Evolutionary conservation across 108 stramenopile species (phyloP), one percentile per base, ranked within the genome.

Genomic region (Seminavis robusta): DNA sequence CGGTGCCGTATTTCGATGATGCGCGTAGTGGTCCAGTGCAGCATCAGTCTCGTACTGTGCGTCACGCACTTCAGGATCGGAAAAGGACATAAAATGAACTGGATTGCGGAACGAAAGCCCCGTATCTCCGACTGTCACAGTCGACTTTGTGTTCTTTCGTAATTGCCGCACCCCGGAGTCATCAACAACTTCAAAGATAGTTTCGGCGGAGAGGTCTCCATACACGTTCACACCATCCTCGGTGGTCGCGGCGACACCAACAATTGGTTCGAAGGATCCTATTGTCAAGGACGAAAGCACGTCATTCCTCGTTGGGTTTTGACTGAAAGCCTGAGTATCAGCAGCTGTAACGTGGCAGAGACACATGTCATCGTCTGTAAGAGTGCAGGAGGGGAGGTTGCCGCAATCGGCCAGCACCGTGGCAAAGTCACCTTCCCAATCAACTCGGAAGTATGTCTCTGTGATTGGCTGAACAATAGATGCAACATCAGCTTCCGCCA

Each of bases 1-100:
- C 31, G 79, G 64, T 26, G 79, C 73, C 25, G 74, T 48, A 36
- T 70, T 84, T 1, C 27, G 34, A 42, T 84, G 69, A 57, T 72
- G 75, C 47, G 80, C 67, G 50, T 67, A 67, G 43, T 84, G 85
- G 50, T 86, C 83, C 27, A 86, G 70, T 5, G 70, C 72, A 8
- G 83, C 86, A 29, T 84, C 83, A 0, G 81, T 85, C 52, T 90
- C 88, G 47, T 79, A 73, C 17, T 51, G 39, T 2, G 88, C 81
- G 53, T 86, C 83, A 8, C 79, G 57, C 23, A 47, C 25, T 33
- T 65, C 70, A 13, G 56, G 55, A 21, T 76, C 83, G 7, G 71
- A 52, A 25, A 63, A 36, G 39, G 58, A 56, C 32, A 84, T 67
- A 43, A 83, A 84, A 37, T 73, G 69, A 11, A 76, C 72, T 36